Base-by-base conservation (phyloP, 768 basidiomycete genomes). In the Rubroboletus pulcherrimus region DNA sequence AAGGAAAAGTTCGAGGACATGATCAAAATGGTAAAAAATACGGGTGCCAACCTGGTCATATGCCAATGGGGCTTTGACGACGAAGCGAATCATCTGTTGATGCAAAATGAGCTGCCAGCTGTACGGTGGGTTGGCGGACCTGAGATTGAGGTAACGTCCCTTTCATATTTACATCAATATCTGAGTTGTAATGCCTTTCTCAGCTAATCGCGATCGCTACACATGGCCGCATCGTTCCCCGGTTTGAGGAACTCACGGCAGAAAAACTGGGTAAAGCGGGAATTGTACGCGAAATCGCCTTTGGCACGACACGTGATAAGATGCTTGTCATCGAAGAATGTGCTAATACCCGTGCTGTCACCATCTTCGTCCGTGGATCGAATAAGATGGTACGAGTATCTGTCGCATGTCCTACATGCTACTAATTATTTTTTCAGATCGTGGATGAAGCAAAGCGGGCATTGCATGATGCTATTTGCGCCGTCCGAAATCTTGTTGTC, bases 21-120 rank as follows among this genome's bases (percentile, higher is more conserved):
- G 97, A 98, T 99, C 73, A 88, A 89, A 73, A 78, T 84, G 71
- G 95, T 98, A 55, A 96, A 98, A 72, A 88, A 96, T 64, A 90
- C 95, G 15, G 97, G 97, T 37, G 96, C 97, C 14, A 99, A 99
- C 73, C 75, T 99, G 56, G 97, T 99, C 61, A 98, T 99, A 64
- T 99, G 97, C 74, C 97, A 99, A 70, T 99, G 97, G 97, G 97
- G 97, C 57, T 99, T 99, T 68, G 97, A 99, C 69, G 97, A 99
- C 67, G 97, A 99, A 75, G 97, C 97, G 42, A 99, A 99, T 69
- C 97, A 98, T 70, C 62, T 98, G 64, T 74, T 99, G 60, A 93
- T 98, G 92, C 94, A 97, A 77, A 98, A 98, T 64, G 92, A 95
- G 14, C 79, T 99, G 35, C 97, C 97, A 41, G 91, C 97, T 30